Evolutionary conservation across 2,329 filamentous ascomycete genomes (phyloP).

Genomic region (Diplocarpon rosae): DNA sequence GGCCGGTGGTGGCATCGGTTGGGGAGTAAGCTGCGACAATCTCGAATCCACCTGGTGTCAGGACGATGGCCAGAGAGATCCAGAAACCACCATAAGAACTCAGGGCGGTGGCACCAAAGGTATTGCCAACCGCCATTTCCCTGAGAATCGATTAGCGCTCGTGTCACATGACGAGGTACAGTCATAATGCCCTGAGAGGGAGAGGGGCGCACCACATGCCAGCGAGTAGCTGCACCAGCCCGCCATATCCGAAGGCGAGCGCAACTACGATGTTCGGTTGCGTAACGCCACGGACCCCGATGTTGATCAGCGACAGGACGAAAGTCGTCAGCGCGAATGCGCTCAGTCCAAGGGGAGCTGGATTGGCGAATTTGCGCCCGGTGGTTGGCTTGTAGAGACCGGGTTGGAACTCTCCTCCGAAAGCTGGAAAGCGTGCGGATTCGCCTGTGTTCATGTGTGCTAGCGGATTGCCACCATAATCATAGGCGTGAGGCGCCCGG

Average conservation of each 20-base stretch:
- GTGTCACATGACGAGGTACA: neutral
- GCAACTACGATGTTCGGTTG: conserved; percentile 43
- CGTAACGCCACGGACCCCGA: conserved; percentile 35
- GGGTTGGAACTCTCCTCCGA: conserved; percentile 49
- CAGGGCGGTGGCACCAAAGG: conserved; percentile 50
- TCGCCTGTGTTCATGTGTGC: conserved; percentile 35
- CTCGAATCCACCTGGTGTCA: conserved; percentile 45
- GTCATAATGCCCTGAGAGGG: neutral
- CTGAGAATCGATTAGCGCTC: conserved; percentile 25
- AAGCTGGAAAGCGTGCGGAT: conserved; percentile 38
- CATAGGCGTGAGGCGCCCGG: conserved; percentile 6
- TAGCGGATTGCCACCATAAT: conserved; percentile 34
- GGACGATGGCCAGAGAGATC: conserved; percentile 45
- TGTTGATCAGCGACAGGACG: conserved; percentile 46
- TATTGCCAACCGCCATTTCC: conserved; percentile 55
- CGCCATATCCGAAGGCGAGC: conserved; percentile 51
- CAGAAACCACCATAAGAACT: conserved; percentile 55
- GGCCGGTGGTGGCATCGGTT: neutral
- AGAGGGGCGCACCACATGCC: conserved; percentile 49
- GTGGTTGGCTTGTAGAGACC: conserved; percentile 44
- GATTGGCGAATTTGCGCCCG: conserved; percentile 45
- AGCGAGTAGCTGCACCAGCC: conserved; percentile 55
- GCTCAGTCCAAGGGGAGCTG: conserved; percentile 46
- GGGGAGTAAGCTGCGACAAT: conserved; percentile 31
- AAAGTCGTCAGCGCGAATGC: conserved; percentile 55